Evolutionary conservation across 2,329 filamentous ascomycete species (phyloP).

Genomic region (Diaporthe helianthi): DNA sequence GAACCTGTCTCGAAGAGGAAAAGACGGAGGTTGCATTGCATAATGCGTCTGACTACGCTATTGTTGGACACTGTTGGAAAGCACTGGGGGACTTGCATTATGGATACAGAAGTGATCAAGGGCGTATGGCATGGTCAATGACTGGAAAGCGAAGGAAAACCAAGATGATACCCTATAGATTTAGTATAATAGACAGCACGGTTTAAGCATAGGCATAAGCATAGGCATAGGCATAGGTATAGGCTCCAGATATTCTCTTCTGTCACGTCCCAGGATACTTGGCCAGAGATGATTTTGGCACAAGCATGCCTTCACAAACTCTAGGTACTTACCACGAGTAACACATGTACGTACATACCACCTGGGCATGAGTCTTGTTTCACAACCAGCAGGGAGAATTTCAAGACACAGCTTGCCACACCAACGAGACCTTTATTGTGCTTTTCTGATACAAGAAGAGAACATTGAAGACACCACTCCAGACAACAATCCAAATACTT

Average conservation of each 20-base stretch:
- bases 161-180: slow-evolving; percentile 22
- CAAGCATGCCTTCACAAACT: neutral
- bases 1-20: neutral
- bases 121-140: neutral
- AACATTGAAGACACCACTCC: neutral
- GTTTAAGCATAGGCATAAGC: neutral
- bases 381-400: neutral
- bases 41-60: neutral
- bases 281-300: neutral
- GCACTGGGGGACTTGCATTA: no score
- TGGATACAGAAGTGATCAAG: neutral
- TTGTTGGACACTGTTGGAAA: neutral
- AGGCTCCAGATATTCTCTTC: no score
- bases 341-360: neutral
- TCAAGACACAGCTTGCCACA: neutral
- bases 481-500: neutral
- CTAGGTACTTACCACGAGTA: neutral
- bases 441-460: slow-evolving; percentile 9
- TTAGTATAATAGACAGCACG: slow-evolving; percentile 5
- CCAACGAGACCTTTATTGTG: slow-evolving; percentile 3
- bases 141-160: neutral
- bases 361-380: neutral
- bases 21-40: neutral
- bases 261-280: no score
- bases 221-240: no score